Conservation (phyloP, 1,139 yeast species). For the Insectozyma bohioensis region DNA sequence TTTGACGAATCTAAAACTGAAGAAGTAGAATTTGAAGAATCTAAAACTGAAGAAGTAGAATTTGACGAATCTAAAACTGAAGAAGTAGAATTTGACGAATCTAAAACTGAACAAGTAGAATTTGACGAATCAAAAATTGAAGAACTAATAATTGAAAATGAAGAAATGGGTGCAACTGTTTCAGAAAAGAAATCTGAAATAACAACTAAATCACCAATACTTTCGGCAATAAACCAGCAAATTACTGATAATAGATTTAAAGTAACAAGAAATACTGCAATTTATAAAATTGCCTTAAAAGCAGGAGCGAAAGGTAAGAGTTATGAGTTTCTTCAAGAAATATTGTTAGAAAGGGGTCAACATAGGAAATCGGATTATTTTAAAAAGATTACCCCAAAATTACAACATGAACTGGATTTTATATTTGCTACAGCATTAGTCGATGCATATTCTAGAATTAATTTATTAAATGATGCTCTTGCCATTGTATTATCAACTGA, state of each 20-base stretch:
- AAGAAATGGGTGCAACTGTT: too few relatives aligned
- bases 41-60: too few relatives aligned
- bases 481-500: conserved; percentile 66
- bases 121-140: too few relatives aligned
- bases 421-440: conserved; percentile 69
- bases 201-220: conserved; percentile 27
- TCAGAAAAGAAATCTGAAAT: conserved; percentile 2
- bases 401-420: conserved; percentile 58
- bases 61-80: too few relatives aligned
- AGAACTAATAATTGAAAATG: too few relatives aligned
- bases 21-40: too few relatives aligned
- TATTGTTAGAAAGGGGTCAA: conserved; percentile 78
- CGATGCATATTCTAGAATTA: conserved; percentile 48
- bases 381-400: conserved; percentile 32
- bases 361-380: conserved; percentile 59
- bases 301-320: conserved; percentile 61
- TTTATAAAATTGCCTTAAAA: conserved; percentile 63
- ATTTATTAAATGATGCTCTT: conserved; percentile 66
- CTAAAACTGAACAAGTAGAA: too few relatives aligned
- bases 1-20: conserved; percentile 10
- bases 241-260: conserved; percentile 14
- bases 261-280: conserved; percentile 47
- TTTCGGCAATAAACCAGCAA: conserved; percentile 14
- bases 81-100: too few relatives aligned
- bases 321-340: conserved; percentile 55